Base-by-base conservation (phyloP, 192 early-diverging fungal genomes). In the Umbelopsis sp. region DNA sequence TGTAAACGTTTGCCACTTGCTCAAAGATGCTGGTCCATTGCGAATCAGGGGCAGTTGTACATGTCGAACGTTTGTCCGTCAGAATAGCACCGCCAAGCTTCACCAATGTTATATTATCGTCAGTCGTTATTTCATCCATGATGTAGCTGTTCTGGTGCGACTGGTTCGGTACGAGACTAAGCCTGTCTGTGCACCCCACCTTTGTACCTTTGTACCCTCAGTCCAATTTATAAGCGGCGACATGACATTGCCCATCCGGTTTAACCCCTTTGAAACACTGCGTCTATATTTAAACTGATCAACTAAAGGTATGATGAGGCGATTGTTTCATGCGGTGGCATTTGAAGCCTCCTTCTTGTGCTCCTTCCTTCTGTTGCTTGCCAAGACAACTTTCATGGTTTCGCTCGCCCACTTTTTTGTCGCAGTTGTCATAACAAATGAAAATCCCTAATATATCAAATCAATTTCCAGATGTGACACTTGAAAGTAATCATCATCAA, bases 51-150 rank as follows among this genome's bases (percentile, higher is more conserved):
- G 55, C 55, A 13, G 30, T 35, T 61, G 55, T 18, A 61, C 55
- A 61, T 61, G 55, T 61, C 33, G 55, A 61, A 6, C 55, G 4
- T 25, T 61, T 61, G 55, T 61, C 27, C 3, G 55, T 61, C 1
- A 61, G 30, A 25, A 61, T 61, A 18, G 55, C 55, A 4, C 55
- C 55, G 4, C 55, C 55, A 1, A 61, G 55, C 16, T 61, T 61
- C 1, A 61, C 25, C 7, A 61, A 18, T 5, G 30, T 18, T 6
- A 61, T 30, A 35, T 33, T 35, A 15, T 61, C 27, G 55, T 25
- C 4, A 11, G 51, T 11, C 23, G 22, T 52, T 5, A 30, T 16
- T 30, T 18, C 18, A 18, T 30, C 9, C 55, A 61, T 27, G 4
- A 13, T 35, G 27, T 25, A 35, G 55, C 27, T 33, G 18, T 13